phyloP scores from a whole-genome alignment of 2,329 filamentous ascomycete genomes.

The Colletotrichum sp. region DNA sequence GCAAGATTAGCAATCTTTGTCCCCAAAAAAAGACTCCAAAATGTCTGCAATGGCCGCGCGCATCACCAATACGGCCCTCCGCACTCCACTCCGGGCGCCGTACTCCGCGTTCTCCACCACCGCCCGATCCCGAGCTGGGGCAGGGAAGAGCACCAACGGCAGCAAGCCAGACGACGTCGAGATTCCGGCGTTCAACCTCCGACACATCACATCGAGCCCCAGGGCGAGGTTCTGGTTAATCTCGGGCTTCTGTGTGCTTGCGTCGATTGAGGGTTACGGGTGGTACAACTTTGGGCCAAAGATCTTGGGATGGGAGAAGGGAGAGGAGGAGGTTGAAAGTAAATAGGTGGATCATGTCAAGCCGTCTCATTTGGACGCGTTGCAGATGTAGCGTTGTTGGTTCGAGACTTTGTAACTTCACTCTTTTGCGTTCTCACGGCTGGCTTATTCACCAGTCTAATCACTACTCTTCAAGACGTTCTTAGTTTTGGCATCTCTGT shows the following conservation, averaged over 20 bases:
- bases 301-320: slow-evolving; percentile 21
- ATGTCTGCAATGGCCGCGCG: not conserved
- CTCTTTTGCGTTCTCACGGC: not conserved
- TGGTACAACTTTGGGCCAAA: slow-evolving; percentile 27
- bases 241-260: slow-evolving; percentile 19
- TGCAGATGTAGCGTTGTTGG: not conserved
- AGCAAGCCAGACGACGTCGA: slow-evolving; percentile 6
- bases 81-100: not conserved
- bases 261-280: slow-evolving; percentile 19
- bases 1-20: too few relatives aligned
- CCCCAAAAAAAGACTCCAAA: not conserved
- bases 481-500: not conserved
- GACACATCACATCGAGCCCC: slow-evolving; percentile 24
- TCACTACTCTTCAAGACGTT: not conserved
- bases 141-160: not conserved
- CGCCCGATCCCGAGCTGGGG: not conserved
- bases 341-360: not conserved
- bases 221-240: slow-evolving; percentile 19
- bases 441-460: not conserved
- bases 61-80: not conserved
- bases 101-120: slow-evolving; percentile 16
- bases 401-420: not conserved
- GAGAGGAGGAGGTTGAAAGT: not conserved
- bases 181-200: slow-evolving; percentile 25
- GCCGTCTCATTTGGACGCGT: not conserved